Conservation (phyloP, 176 grass and related monocot species). For the Eleusine indica region DNA sequence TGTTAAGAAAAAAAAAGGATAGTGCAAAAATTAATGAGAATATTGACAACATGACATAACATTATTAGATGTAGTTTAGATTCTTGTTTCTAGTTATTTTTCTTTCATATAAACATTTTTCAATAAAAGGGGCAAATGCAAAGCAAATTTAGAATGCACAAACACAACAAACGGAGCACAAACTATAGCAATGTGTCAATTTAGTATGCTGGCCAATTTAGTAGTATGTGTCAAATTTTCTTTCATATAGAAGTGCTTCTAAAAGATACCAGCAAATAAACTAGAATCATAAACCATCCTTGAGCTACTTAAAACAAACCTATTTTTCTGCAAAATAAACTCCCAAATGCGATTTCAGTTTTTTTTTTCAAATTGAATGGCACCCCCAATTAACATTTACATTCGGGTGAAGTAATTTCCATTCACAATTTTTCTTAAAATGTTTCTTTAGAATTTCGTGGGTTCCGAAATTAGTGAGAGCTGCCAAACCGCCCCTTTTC, state of each 20-base stretch:
- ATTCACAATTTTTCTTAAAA: neutral
- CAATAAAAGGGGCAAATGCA: neutral
- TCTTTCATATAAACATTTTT: neutral
- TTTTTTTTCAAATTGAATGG: neutral
- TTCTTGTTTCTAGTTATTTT: neutral
- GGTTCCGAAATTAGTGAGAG: conserved; percentile 15
- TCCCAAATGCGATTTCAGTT: neutral
- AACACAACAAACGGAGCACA: neutral
- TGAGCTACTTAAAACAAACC: neutral
- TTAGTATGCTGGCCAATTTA: neutral
- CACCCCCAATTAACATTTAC: neutral
- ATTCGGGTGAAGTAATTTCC: neutral
- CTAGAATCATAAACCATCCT: neutral
- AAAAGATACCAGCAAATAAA: neutral
- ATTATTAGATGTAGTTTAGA: no score
- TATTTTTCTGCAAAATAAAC: neutral
- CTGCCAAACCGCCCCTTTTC: conserved; percentile 31
- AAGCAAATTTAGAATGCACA: neutral
- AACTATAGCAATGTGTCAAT: neutral
- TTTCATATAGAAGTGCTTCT: neutral
- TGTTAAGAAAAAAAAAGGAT: neutral
- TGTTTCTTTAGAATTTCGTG: neutral
- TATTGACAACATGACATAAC: no score
- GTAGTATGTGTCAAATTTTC: no score
- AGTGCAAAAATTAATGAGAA: no score